A percentile compares a stretch with the other conserved stretches of the same genome.
phyloP scores from a whole-genome alignment of 2,329 filamentous ascomycete species.

The Exophiala viscosa region DNA sequence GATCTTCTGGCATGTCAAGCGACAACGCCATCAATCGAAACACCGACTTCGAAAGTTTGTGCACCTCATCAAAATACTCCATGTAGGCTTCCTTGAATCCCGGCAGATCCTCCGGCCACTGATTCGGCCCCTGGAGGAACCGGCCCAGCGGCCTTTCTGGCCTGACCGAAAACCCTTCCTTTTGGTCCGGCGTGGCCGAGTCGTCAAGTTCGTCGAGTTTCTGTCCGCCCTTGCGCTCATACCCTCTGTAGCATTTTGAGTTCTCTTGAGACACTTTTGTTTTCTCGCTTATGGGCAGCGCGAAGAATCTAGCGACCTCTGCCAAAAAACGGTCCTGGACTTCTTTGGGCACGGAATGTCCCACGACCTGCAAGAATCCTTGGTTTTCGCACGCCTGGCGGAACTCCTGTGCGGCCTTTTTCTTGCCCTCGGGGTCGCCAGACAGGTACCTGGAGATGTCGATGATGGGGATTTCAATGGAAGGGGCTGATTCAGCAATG shows the following conservation, averaged over 20 bases:
- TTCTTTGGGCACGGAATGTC: background rate
- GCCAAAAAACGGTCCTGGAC: slow-evolving; percentile 3
- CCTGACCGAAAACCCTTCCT: slow-evolving; percentile 2
- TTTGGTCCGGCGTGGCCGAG: slow-evolving; percentile 1
- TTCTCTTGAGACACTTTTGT: slow-evolving; percentile 2
- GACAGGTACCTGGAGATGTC: slow-evolving; percentile 4
- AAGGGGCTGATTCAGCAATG: slow-evolving; percentile 10
- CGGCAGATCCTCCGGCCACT: slow-evolving; percentile 16
- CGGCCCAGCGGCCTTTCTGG: background rate
- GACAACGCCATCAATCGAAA: slow-evolving; percentile 53
- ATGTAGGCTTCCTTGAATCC: slow-evolving; percentile 47
- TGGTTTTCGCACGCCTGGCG: slow-evolving; percentile 8
- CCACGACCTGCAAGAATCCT: slow-evolving; percentile 5
- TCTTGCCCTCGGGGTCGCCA: slow-evolving; percentile 3
- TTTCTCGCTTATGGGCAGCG: slow-evolving; percentile 2
- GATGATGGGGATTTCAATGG: slow-evolving; percentile 32
- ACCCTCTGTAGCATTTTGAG: slow-evolving; percentile 3
- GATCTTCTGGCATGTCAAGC: slow-evolving; percentile 50
- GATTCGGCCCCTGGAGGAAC: slow-evolving; percentile 7
- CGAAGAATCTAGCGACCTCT: slow-evolving; percentile 4
- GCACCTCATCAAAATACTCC: slow-evolving; percentile 46
- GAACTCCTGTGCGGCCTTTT: background rate
- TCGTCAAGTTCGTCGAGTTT: slow-evolving; percentile 7
- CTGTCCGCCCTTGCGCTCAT: slow-evolving; percentile 6
- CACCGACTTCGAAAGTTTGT: slow-evolving; percentile 50